These are phyloP conservation scores for Nemophila menziesii DNA, from an alignment of 257 asterid species.

Conservation along the genomic window DNA sequence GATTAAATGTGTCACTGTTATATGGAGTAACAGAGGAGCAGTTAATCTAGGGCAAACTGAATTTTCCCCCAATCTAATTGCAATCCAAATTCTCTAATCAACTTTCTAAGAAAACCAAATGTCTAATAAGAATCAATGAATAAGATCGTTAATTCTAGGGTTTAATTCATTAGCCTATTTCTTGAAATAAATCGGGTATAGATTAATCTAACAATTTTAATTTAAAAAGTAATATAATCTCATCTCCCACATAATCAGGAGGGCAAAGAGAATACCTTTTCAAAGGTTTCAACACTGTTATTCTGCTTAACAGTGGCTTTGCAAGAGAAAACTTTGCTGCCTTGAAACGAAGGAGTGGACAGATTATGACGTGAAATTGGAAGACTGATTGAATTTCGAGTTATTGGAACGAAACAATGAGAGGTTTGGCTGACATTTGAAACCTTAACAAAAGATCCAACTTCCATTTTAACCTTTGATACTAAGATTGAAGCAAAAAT, in stretches of 20 bases:
- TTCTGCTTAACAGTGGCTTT: conserved; percentile 23
- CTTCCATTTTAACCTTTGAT: conserved; percentile 33
- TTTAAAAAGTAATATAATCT: background rate
- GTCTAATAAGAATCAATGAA: too few relatives aligned
- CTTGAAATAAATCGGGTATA: too few relatives aligned
- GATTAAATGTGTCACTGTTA: too few relatives aligned
- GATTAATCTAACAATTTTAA: too few relatives aligned
- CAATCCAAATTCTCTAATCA: too few relatives aligned
- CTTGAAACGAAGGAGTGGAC: conserved; percentile 15
- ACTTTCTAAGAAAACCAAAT: too few relatives aligned
- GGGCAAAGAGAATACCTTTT: conserved; percentile 17
- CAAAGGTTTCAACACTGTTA: conserved; percentile 10
- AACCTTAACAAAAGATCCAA: conserved; percentile 17
- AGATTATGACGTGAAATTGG: conserved; percentile 4
- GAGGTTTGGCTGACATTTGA: conserved; percentile 11
- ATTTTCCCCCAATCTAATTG: too few relatives aligned
- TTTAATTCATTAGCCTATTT: too few relatives aligned
- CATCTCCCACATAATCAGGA: background rate
- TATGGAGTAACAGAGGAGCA: too few relatives aligned
- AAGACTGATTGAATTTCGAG: conserved; percentile 7
- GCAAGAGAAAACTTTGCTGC: conserved; percentile 15
- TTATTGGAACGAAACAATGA: conserved; percentile 11
- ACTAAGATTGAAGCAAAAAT: too few relatives aligned
- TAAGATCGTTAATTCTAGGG: too few relatives aligned
- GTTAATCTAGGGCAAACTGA: too few relatives aligned